Conservation (phyloP, 495 filamentous ascomycete genomes). For the Durotheca rogersii region DNA sequence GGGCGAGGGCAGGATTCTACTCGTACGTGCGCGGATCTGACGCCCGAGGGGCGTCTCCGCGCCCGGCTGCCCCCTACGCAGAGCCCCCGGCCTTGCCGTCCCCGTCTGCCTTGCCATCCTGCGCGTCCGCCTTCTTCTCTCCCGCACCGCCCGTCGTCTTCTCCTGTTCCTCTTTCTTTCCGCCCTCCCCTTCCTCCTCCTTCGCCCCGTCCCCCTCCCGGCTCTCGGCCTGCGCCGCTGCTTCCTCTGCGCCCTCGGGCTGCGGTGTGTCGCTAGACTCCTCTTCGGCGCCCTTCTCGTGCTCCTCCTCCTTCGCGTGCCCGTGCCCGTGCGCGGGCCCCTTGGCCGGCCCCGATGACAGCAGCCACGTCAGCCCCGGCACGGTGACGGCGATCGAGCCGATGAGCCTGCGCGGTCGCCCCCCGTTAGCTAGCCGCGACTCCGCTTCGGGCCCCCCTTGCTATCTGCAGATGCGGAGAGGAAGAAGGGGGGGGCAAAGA, state of each 20-base stretch:
- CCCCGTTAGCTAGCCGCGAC: too few species aligned
- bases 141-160: neutral
- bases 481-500: too few species aligned
- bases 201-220: constrained; percentile 25
- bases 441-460: too few species aligned
- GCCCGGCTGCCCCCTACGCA: too few species aligned
- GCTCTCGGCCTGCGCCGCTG: constrained; percentile 27
- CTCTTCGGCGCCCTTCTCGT: constrained; percentile 26
- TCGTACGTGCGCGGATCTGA: too few species aligned
- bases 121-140: too few species aligned
- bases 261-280: constrained; percentile 28
- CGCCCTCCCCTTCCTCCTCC: constrained; percentile 28
- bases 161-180: constrained; percentile 28
- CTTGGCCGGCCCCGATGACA: neutral
- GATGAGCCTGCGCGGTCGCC: constrained; percentile 22
- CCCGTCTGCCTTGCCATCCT: too few species aligned
- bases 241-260: too few species aligned
- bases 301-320: constrained; percentile 8
- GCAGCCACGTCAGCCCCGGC: constrained; percentile 12
- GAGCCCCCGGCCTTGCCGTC: too few species aligned
- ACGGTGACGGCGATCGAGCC: constrained; percentile 24
- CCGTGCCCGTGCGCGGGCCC: constrained; percentile 4
- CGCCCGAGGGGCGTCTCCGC: too few species aligned
- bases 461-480: too few species aligned
- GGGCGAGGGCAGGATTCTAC: too few species aligned